Evolutionary conservation across 1,284 basidiomycete species (phyloP), one percentile per base, ranked within the genome.

Genomic region (Ustilago loliicola): DNA sequence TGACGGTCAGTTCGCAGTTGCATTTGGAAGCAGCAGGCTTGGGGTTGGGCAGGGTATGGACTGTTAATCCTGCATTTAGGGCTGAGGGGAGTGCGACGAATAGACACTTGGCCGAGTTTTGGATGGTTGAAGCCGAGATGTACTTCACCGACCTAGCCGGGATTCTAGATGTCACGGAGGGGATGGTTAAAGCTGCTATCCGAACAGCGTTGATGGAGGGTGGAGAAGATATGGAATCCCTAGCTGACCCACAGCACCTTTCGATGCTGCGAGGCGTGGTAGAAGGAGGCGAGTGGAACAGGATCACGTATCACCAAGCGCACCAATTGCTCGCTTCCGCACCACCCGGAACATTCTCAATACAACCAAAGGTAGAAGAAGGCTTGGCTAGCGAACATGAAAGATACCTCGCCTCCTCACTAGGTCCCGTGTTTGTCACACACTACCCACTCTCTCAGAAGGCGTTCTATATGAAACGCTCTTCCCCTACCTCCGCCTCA

Each of bases 91-190:
- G 92, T 4, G 90, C 92, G 79, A 98, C 96, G 1, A 91, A 91
- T 56, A 90, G 96, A n/a, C 96, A 99, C 87, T 90, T 99, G 8
- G 91, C 94, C 55, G 97, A 99, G 86, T 99, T 99, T 87, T 97
- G 94, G 93, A 99, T 99, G 96, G 90, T 97, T 65, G 96, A 99
- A 87, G 95, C 93, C 0, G 96, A 86, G 32, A 62, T 82, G 63
- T 79, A 76, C 47, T 84, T 79, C 54, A 57, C 72, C 19, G 67
- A 61, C 1, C 69, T 84, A 7, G 21, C 56, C 1, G 59, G 50
- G n/a, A 72, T 83, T 2, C 57, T 84, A 51, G 68, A 76, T 36
- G 45, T 71, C 10, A 60, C 76, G 9, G 80, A 85, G 55, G 73
- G 63, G 9, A 47, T 79, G 59, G 40, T 84, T 36, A 76, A 74